These are phyloP conservation scores for Rubia peregrina DNA, from an alignment of 305 asterid genomes.

Conservation along the genomic window DNA sequence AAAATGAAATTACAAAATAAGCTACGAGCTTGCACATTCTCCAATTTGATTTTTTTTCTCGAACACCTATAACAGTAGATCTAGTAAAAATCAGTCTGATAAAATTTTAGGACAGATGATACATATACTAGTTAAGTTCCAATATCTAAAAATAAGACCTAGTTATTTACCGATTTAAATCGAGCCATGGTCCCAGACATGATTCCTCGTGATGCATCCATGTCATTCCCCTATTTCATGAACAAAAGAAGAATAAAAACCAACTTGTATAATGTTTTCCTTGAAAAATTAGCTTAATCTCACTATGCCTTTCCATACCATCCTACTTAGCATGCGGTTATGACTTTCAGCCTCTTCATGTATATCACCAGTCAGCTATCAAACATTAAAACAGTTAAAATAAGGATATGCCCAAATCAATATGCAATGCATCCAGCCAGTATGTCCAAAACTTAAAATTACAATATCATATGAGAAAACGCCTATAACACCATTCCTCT, in stretches of 20 bases:
- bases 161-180: slow-evolving; percentile 61
- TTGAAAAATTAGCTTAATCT: slow-evolving; percentile 1
- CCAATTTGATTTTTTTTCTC: slow-evolving; percentile 78
- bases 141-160: slow-evolving; percentile 7
- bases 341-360: slow-evolving; percentile 97
- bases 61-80: slow-evolving; percentile 51
- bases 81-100: slow-evolving; percentile 19
- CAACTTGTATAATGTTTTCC: not conserved
- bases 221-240: slow-evolving; percentile 64
- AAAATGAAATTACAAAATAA: slow-evolving; percentile 57
- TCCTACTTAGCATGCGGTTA: slow-evolving; percentile 68
- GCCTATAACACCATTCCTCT: not conserved
- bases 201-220: slow-evolving; percentile 91
- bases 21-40: slow-evolving; percentile 71
- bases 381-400: slow-evolving; percentile 13
- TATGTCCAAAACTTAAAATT: not conserved
- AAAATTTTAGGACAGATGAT: slow-evolving; percentile 16
- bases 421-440: not conserved
- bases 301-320: slow-evolving; percentile 40
- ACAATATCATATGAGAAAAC: not conserved
- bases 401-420: not conserved
- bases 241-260: slow-evolving; percentile 11
- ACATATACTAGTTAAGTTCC: slow-evolving; percentile 4
- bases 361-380: slow-evolving; percentile 87
- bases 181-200: slow-evolving; percentile 92